phyloP scores from a whole-genome alignment of 2,329 filamentous ascomycete genomes.

The Passalora sequoiae region DNA sequence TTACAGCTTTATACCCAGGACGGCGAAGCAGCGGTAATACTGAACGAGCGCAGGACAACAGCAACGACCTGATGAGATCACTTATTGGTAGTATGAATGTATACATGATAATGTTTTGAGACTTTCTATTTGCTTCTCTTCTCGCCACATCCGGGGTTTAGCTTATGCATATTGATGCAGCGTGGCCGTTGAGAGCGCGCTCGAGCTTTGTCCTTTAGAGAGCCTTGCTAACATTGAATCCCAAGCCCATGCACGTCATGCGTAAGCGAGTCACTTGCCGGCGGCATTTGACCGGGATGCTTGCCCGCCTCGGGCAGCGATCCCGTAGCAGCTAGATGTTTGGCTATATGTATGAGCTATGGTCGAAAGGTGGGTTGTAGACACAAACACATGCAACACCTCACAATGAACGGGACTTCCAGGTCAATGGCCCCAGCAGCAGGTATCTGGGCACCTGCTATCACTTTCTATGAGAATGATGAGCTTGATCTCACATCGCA shows the following conservation, averaged over 20 bases:
- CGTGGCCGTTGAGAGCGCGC: too few relatives aligned
- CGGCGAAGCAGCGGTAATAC: constrained; percentile 23
- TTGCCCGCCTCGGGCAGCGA: too few relatives aligned
- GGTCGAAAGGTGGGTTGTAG: too few relatives aligned
- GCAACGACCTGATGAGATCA: constrained; percentile 21
- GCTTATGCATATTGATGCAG: too few relatives aligned
- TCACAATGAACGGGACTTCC: constrained; percentile 19
- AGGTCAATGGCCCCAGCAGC: constrained; percentile 48
- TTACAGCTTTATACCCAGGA: constrained; percentile 25
- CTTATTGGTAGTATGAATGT: constrained; percentile 9
- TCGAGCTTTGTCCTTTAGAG: too few relatives aligned
- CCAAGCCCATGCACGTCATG: too few relatives aligned
- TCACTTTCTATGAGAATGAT: constrained; percentile 44
- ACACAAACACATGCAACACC: too few relatives aligned
- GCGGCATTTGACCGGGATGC: background rate
- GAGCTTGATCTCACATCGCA: constrained; percentile 40
- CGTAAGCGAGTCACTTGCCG: background rate
- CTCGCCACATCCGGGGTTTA: background rate
- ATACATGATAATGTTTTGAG: constrained; percentile 19
- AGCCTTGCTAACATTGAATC: too few relatives aligned
- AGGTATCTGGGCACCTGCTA: constrained; percentile 37
- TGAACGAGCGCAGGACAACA: constrained; percentile 21
- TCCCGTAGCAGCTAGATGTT: too few relatives aligned
- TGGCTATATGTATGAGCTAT: too few relatives aligned
- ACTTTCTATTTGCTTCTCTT: background rate